Evolutionary conservation across 441 rosid genomes (phyloP).

Genomic region (Populus hybrid): DNA sequence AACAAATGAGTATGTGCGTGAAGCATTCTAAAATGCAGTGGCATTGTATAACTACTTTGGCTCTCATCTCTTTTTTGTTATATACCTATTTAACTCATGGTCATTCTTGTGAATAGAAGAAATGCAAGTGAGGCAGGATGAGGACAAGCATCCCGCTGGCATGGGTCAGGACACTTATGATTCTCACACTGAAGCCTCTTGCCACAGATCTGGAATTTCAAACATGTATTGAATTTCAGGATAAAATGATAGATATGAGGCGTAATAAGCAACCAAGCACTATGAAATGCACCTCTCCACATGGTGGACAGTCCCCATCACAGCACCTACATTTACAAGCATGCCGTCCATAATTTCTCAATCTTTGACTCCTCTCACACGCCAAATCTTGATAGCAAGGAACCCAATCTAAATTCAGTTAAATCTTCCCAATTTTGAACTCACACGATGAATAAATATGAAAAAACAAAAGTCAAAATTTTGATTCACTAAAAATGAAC

Average conservation of each 20-base stretch:
- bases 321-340: constrained; percentile 92
- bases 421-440: constrained; percentile 21
- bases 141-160: constrained; percentile 61
- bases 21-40: background rate
- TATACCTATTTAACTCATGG: background rate
- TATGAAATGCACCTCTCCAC: constrained; percentile 59
- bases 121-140: constrained; percentile 12
- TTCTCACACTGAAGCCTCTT: constrained; percentile 80
- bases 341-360: constrained; percentile 87
- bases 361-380: constrained; percentile 77
- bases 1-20: background rate
- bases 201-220: constrained; percentile 60
- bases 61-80: background rate
- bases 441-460: background rate
- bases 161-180: constrained; percentile 88
- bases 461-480: background rate
- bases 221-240: constrained; percentile 10
- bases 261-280: background rate
- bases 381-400: constrained; percentile 94
- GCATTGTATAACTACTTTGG: background rate
- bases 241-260: background rate
- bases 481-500: background rate
- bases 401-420: constrained; percentile 75
- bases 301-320: constrained; percentile 88
- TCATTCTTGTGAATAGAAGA: constrained; percentile 4